phyloP scores from a whole-genome alignment of 257 asterid genomes.

The Ocimum tenuiflorum region DNA sequence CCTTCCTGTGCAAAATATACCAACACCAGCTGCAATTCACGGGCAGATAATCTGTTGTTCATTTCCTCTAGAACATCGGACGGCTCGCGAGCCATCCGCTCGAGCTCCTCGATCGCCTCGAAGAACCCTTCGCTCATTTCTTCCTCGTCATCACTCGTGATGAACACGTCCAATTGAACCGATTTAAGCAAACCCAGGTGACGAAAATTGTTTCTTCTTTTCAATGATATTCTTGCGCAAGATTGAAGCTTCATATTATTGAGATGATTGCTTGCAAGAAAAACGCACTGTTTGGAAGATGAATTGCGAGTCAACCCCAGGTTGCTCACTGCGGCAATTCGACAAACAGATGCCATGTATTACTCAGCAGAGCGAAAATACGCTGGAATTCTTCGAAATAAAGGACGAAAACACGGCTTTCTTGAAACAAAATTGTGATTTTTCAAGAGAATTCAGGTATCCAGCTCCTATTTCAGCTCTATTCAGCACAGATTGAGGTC shows the following conservation, averaged over 20 bases:
- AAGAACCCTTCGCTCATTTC: conserved; percentile 88
- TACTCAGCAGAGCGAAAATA: background rate
- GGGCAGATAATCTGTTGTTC: conserved; percentile 67
- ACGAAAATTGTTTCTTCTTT: conserved; percentile 14
- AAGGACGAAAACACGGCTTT: background rate
- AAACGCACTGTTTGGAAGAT: conserved; percentile 22
- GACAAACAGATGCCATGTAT: conserved; percentile 36
- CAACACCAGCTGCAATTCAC: conserved; percentile 78
- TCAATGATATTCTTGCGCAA: conserved; percentile 13
- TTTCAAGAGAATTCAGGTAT: background rate
- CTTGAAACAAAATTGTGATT: background rate
- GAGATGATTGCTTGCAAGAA: conserved; percentile 17
- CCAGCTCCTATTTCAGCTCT: background rate
- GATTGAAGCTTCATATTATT: conserved; percentile 21
- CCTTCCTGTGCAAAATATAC: conserved; percentile 94
- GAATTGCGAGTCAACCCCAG: conserved; percentile 21
- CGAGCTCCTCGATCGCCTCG: conserved; percentile 88
- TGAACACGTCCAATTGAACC: conserved; percentile 56
- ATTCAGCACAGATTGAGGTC: conserved; percentile 6
- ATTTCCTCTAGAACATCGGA: conserved; percentile 91
- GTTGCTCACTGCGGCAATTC: conserved; percentile 34
- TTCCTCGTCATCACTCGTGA: conserved; percentile 74
- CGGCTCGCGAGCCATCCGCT: conserved; percentile 88
- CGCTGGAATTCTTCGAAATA: background rate
- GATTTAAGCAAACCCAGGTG: conserved; percentile 42